Evolutionary conservation across 2,329 filamentous ascomycete species (phyloP).

Genomic region (Colletotrichum abscissum): DNA sequence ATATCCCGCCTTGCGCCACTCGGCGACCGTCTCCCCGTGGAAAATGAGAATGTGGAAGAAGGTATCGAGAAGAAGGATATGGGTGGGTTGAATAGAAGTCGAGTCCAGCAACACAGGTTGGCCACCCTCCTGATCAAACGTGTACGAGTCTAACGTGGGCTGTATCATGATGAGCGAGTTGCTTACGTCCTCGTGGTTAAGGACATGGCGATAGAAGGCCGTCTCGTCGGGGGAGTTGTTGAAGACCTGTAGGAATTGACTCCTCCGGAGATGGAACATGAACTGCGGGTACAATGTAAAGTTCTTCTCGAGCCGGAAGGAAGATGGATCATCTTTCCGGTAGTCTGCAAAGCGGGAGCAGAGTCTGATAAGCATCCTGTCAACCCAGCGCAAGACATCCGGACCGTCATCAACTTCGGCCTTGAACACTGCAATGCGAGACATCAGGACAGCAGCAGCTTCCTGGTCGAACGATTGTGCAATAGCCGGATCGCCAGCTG

Average conservation of each 20-base stretch:
- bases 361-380: slow-evolving; percentile 96
- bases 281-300: slow-evolving; percentile 99
- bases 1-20: slow-evolving; percentile 98
- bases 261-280: slow-evolving; percentile 98
- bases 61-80: slow-evolving; percentile 93
- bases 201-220: slow-evolving; percentile 96
- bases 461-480: slow-evolving; percentile 99
- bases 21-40: slow-evolving; percentile 96
- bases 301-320: slow-evolving; percentile 97
- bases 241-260: slow-evolving; percentile 98
- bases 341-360: slow-evolving; percentile 98
- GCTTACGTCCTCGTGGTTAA: slow-evolving; percentile 96
- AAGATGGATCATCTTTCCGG: slow-evolving; percentile 96
- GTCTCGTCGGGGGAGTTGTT: slow-evolving; percentile 99
- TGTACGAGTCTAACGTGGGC: slow-evolving; percentile 96
- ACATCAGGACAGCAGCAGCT: slow-evolving; percentile 97
- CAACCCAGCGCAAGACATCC: slow-evolving; percentile 98
- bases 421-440: slow-evolving; percentile 98
- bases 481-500: slow-evolving; percentile 92
- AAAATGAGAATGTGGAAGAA: slow-evolving; percentile 99
- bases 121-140: slow-evolving; percentile 93
- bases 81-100: slow-evolving; percentile 93
- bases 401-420: slow-evolving; percentile 98
- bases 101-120: slow-evolving; percentile 96
- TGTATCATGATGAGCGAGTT: slow-evolving; percentile 99